Base-by-base conservation (phyloP, 345 rosid genomes). In the Salix exigua region DNA sequence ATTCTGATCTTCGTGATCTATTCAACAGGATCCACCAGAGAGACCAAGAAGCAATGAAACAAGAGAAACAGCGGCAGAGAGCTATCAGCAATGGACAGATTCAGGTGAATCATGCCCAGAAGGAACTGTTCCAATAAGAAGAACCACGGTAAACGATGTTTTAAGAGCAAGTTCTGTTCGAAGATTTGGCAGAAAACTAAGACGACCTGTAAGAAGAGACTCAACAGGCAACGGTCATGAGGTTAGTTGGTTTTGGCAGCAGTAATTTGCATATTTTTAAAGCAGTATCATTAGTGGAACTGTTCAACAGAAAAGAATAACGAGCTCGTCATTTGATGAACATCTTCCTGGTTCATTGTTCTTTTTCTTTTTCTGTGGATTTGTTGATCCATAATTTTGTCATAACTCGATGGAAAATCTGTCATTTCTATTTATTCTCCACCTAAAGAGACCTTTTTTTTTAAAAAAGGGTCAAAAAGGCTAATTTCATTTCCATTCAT, bases 101-200 rank as follows among this genome's bases (percentile, higher is more conserved):
- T 48, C 81, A 17, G 84, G 84, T 16, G 73, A 70, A 60, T 74
- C 79, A n/a, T 82, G 84, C 61, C 84, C 84, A 9, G 79, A 74
- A 55, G 84, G 81, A n/a, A 74, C 79, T 37, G 79, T 82, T 78
- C 84, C 84, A 28, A 82, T 82, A 38, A 64, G 81, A 25, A 78
- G 79, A 72, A 82, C 84, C 14, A 66, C 79, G 38, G 73, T 13
- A 23, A 75, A 78, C 19, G 84, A 82, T 66, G 79, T 82, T n/a
- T 19, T 78, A 44, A 77, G 81, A 78, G 84, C 79, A 66, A 78
- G 37, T 58, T 63, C 72, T 25, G 9, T 77, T 8, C n/a, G 28
- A 66, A 74, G 76, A 58, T 82, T 70, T 55, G 84, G 81, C 73
- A 78, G 73, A 75, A 82, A 82, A 75, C 21, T 74, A 19, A 66